Base-by-base conservation (phyloP, 2,329 filamentous ascomycete species). In the Colletotrichum lupini region DNA sequence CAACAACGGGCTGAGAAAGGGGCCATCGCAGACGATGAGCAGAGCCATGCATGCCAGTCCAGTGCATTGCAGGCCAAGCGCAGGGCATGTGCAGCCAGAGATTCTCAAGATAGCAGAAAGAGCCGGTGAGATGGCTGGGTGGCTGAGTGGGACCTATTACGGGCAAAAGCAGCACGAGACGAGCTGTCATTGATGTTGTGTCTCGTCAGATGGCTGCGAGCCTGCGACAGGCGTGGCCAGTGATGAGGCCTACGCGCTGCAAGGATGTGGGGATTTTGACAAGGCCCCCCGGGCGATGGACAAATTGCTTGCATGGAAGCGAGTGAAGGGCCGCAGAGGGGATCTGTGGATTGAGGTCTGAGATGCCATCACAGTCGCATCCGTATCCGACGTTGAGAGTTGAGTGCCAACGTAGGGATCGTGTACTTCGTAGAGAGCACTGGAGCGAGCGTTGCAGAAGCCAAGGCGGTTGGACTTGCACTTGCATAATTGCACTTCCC, bases 281-380 rank as follows among this genome's bases (percentile, higher is more conserved):
- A 28, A 26, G 57, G 57, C 24, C 32, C n/a, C 28, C 49, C 57
- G 37, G 56, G 35, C 52, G 35, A 53, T 19, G 11, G 58, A 68
- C 59, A 69, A 69, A 73, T 73, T 64, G 66, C 70, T 64, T 73
- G 70, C 70, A 73, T 73, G 53, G 66, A 69, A 64, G 70, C 70
- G 70, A 73, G 66, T 12, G 53, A 53, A 32, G 53, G 49, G 19
- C 28, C n/a, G 57, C n/a, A 30, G 53, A 42, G 4, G 30, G 56
- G 58, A 46, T 28, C 19, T 32, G 32, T 37, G 35, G 14, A 24
- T 12, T 12, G 28, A 22, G 56, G 19, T 7, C 32, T n/a, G 28
- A 28, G 30, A 32, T 14, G 12, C 24, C 30, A 30, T 49, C 42
- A 49, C 42, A 19, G 55, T 32, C 9, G 7, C 16, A 57, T 57